A percentile compares a stretch with the other conserved stretches of the same genome.
Conservation (phyloP, 331 rosid species). For the Erythrophleum ivorense region DNA sequence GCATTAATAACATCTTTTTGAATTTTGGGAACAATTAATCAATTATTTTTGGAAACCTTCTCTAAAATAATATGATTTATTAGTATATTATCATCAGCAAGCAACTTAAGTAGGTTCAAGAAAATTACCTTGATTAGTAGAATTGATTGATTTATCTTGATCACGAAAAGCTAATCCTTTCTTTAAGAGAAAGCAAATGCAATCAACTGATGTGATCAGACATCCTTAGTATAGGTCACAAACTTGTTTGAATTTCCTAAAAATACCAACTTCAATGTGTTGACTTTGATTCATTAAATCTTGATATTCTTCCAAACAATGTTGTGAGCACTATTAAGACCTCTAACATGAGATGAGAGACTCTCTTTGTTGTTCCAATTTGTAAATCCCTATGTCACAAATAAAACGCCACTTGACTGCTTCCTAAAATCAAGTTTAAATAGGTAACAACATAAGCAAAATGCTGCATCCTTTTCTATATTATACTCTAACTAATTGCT, state of each 20-base stretch:
- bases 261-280: no score
- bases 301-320: no score
- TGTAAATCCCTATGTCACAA: no score
- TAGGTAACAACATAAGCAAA: no score
- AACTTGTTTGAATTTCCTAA: not conserved
- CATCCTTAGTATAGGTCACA: not conserved
- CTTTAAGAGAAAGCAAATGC: not conserved
- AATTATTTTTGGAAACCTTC: not conserved
- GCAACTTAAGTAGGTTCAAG: constrained; percentile 7
- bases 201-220: not conserved
- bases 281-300: no score
- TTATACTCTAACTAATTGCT: no score
- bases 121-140: not conserved
- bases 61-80: not conserved
- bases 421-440: no score
- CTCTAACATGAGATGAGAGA: no score
- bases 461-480: no score
- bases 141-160: not conserved
- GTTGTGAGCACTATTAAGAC: no score
- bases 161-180: constrained; percentile 17
- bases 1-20: not conserved
- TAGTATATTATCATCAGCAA: not conserved
- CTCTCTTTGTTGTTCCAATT: no score
- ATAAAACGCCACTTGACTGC: no score
- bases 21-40: not conserved